Evolutionary conservation across 129 eudicot species (phyloP).

Genomic region (Tanacetum coccineum): DNA sequence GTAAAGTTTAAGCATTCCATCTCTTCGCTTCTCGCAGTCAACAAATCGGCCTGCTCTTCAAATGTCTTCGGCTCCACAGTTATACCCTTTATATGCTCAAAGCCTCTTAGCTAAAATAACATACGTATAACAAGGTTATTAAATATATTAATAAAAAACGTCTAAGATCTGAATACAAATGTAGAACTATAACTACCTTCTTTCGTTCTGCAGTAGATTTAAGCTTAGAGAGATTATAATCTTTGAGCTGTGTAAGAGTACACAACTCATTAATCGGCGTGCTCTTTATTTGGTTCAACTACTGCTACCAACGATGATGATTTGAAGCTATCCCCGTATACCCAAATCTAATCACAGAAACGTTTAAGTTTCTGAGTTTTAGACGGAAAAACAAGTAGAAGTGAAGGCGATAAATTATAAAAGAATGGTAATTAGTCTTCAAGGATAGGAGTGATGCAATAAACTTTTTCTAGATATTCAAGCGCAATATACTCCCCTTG

Average conservation of each 20-base stretch:
- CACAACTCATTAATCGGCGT: conserved; percentile 50
- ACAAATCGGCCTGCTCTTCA: conserved; percentile 56
- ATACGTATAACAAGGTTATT: neutral
- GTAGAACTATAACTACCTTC: conserved; percentile 43
- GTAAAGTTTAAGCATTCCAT: conserved; percentile 53
- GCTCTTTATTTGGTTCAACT: conserved; percentile 74
- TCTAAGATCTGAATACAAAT: neutral
- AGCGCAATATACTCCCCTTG: conserved; percentile 97
- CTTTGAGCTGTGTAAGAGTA: conserved; percentile 44
- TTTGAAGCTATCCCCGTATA: conserved; percentile 91
- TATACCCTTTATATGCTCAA: conserved; percentile 71
- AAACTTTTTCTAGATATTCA: conserved; percentile 88
- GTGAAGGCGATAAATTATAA: neutral
- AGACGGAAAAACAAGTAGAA: neutral
- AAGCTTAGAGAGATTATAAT: conserved; percentile 56
- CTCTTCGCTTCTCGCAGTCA: conserved; percentile 89
- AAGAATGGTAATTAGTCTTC: conserved; percentile 58
- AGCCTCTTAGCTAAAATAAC: conserved; percentile 64
- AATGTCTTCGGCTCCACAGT: conserved; percentile 63
- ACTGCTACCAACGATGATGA: conserved; percentile 93
- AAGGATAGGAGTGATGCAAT: conserved; percentile 62
- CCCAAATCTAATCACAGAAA: conserved; percentile 65
- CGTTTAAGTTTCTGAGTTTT: neutral
- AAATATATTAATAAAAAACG: neutral
- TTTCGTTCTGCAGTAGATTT: conserved; percentile 77